These are phyloP conservation scores for Prosopis cineraria DNA, from an alignment of 306 rosid species.

Conservation along the genomic window DNA sequence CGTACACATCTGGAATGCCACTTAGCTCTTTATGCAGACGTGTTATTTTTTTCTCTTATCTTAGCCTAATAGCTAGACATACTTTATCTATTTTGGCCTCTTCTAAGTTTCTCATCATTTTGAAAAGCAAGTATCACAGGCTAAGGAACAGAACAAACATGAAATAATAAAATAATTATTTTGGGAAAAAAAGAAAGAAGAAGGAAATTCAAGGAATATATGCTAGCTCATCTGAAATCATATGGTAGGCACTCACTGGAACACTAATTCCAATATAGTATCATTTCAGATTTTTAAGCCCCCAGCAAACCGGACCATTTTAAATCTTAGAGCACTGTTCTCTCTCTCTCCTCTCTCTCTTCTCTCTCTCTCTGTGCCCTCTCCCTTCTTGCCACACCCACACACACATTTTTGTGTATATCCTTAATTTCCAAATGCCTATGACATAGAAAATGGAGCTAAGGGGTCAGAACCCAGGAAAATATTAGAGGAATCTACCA, in stretches of 20 bases:
- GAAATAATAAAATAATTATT: background rate
- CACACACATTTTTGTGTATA: background rate
- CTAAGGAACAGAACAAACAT: background rate
- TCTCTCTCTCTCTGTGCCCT: background rate
- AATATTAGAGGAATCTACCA: constrained; percentile 77
- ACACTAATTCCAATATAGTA: constrained; percentile 32
- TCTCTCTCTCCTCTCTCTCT: background rate
- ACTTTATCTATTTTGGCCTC: constrained; percentile 14
- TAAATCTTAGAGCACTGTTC: constrained; percentile 51
- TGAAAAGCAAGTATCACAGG: background rate
- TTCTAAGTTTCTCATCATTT: background rate
- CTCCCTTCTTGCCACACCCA: background rate
- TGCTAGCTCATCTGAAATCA: constrained; percentile 29
- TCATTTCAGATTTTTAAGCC: background rate
- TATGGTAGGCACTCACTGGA: constrained; percentile 39
- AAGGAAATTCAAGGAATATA: constrained; percentile 13
- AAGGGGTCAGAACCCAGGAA: constrained; percentile 73
- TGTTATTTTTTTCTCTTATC: background rate
- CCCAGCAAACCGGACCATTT: constrained; percentile 50
- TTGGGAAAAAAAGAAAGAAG: constrained; percentile 5
- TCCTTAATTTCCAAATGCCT: constrained; percentile 27
- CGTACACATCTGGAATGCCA: constrained; percentile 26
- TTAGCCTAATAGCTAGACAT: background rate
- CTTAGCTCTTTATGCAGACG: background rate
- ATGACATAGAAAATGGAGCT: constrained; percentile 53